Evolutionary conservation across 1,284 basidiomycete genomes (phyloP), one percentile per base, ranked within the genome.

Genomic region (Cutaneotrichosporon cyanovorans): DNA sequence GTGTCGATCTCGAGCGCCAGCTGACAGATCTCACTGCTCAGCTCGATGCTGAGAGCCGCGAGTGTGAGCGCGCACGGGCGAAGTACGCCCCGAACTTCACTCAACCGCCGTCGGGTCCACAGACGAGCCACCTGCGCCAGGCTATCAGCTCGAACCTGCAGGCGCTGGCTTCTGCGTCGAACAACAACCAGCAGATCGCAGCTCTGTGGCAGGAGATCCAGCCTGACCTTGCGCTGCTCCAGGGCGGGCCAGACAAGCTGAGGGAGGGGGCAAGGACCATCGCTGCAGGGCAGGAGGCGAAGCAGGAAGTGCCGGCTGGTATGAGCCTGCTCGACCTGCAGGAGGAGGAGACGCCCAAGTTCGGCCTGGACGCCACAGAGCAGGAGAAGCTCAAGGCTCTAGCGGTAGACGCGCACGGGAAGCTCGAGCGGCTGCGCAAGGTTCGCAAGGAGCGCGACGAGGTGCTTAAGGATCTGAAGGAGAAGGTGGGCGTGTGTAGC

Each of bases 401-500:
- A 61, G 83, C 91, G 37, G 74, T 75, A 1, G 83, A 87, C 56
- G 85, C 92, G 42, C 82, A 85, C 50, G 86, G 91, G 51, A 73
- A 81, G 34, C 68, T 93, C 5, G 82, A 81, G 20, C 75, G 81
- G 51, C 66, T 93, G 44, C 83, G 81, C 71, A 85, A 89, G 75
- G 85, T 95, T 56, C 78, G 83, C 36, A 79, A 81, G 48, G 92
- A 97, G 69, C 77, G 93, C 32, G 80, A 78, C 18, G 87, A 91
- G 51, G 83, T 91, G 0, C 74, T 98, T 39, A 88, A 87, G 65
- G 91, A 97, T 65, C 76, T 98, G 40, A 97, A 97, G 68, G 89
- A 95, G 39, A 72, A 72, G 60, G 66, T 69, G 12, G 37, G 61
- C 39, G 21, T 14, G 1, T 2, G 14, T 21, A 15, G 18, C 20